Evolutionary conservation across 768 basidiomycete species (phyloP), one percentile per base, ranked within the genome.

Genomic region (Russula ochroleuca): DNA sequence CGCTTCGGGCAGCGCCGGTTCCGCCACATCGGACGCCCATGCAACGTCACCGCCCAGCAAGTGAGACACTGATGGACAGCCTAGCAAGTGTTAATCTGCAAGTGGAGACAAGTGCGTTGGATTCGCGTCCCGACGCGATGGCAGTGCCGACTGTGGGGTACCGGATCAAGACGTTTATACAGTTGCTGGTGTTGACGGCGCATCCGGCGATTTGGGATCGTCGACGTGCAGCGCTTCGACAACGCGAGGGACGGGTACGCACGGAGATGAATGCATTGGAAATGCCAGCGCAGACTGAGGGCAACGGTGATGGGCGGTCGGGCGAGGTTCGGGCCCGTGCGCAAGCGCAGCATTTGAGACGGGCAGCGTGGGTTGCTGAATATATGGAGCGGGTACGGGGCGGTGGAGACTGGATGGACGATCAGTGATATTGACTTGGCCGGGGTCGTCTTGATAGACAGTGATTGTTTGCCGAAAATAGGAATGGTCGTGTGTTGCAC

Each of bases 141-240:
- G 31, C 51, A 21, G 23, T n/a, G 33, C 61, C 57, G 9, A 57
- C 58, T 13, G 4, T 57, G 11, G 54, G 45, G 11, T 59, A 59
- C 40, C 57, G 66, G 50, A 51, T 68, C 58, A 60, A 63, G 37
- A 63, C 68, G 28, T 68, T 68, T 35, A 1, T 64, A 3, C 43
- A 57, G 23, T 19, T 68, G 48, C 38, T 68, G 28, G 14, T 64
- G 58, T 38, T 67, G 35, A 68, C 68, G 35, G 57, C 64, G 35
- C 62, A 67, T 54, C 68, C 68, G 8, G 68, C 68, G 1, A n/a
- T 67, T 25, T 68, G 68, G 68, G 62, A 68, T 13, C 68, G 68
- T 8, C 68, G 68, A 15, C 68, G 68, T n/a, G 41, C 62, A 7
- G 57, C 55, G 3, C 56, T 68, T 45, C 52, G 62, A 47, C 66